phyloP scores from a whole-genome alignment of 2,329 filamentous ascomycete genomes.

The Phaeomoniella chlamydospora region DNA sequence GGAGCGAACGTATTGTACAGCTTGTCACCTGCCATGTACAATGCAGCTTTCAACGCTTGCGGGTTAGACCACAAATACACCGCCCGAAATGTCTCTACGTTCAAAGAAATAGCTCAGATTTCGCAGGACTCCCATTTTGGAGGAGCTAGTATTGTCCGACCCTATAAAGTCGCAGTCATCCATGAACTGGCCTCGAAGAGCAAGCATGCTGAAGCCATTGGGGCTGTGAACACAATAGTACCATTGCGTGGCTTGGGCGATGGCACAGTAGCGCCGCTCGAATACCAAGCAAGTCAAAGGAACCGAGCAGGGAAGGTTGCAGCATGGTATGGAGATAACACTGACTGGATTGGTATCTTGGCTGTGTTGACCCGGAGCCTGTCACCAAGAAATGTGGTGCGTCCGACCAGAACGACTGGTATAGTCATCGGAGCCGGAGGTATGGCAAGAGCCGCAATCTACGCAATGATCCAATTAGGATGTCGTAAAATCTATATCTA shows the following conservation, averaged over 20 bases:
- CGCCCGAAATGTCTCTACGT: slow-evolving; percentile 20
- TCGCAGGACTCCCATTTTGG: slow-evolving; percentile 23
- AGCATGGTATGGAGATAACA: slow-evolving; percentile 30
- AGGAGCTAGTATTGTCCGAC: slow-evolving; percentile 26
- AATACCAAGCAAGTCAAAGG: slow-evolving; percentile 24
- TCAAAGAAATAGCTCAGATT: slow-evolving; percentile 21
- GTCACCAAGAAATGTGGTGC: slow-evolving; percentile 36
- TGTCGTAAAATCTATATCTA: slow-evolving; percentile 62
- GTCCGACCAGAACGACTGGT: slow-evolving; percentile 32
- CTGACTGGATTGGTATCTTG: slow-evolving; percentile 28
- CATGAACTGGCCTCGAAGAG: slow-evolving; percentile 22
- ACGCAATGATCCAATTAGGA: slow-evolving; percentile 63
- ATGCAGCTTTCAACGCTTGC: slow-evolving; percentile 22
- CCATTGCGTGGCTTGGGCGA: slow-evolving; percentile 22
- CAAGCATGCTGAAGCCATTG: slow-evolving; percentile 28
- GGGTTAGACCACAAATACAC: slow-evolving; percentile 24
- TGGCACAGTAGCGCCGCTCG: slow-evolving; percentile 19
- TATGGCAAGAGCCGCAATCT: slow-evolving; percentile 66
- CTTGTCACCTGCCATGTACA: slow-evolving; percentile 28
- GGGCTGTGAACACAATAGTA: slow-evolving; percentile 28
- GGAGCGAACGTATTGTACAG: slow-evolving; percentile 26
- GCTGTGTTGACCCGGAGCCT: slow-evolving; percentile 25
- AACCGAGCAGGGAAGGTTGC: slow-evolving; percentile 25
- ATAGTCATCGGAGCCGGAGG: slow-evolving; percentile 48
- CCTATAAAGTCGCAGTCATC: slow-evolving; percentile 25